Evolutionary conservation across 192 early-diverging fungal species (phyloP).

Genomic region (Podochytrium sp.): DNA sequence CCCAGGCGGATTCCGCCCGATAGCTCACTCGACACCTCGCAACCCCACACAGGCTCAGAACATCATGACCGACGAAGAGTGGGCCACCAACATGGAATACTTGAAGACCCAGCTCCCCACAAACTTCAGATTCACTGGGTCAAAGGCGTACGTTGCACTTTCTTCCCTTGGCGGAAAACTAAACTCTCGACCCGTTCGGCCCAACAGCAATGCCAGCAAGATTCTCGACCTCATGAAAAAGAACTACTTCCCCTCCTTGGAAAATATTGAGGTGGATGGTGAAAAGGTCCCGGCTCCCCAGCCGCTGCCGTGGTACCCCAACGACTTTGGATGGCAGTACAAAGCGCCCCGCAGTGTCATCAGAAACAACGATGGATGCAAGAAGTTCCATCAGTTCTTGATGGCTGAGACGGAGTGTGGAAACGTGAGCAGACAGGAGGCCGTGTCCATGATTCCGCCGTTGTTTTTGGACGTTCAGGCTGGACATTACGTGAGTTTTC

Average conservation of each 20-base stretch:
- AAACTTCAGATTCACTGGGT: conserved; percentile 93
- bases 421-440: conserved; percentile 95
- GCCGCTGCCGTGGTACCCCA: conserved; percentile 89
- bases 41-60: conserved; percentile 57
- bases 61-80: conserved; percentile 84
- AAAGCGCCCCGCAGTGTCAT: conserved; percentile 74
- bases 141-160: conserved; percentile 58
- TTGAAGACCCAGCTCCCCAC: conserved; percentile 81
- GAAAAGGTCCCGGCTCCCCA: conserved; percentile 73
- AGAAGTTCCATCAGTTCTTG: conserved; percentile 90
- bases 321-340: conserved; percentile 89
- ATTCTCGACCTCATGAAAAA: conserved; percentile 72
- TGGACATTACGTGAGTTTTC: conserved; percentile 70
- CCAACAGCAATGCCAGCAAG: conserved; percentile 63
- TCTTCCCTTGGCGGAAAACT: neutral
- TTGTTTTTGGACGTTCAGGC: conserved; percentile 88
- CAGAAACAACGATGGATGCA: conserved; percentile 74
- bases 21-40: too few relatives aligned
- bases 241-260: conserved; percentile 64
- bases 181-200: neutral
- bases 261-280: conserved; percentile 68
- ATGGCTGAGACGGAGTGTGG: conserved; percentile 96
- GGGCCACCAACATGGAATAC: conserved; percentile 68
- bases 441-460: conserved; percentile 98
- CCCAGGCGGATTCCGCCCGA: neutral